Conservation (phyloP, 2,329 filamentous ascomycete species). For the Aaosphaeria arxii region DNA sequence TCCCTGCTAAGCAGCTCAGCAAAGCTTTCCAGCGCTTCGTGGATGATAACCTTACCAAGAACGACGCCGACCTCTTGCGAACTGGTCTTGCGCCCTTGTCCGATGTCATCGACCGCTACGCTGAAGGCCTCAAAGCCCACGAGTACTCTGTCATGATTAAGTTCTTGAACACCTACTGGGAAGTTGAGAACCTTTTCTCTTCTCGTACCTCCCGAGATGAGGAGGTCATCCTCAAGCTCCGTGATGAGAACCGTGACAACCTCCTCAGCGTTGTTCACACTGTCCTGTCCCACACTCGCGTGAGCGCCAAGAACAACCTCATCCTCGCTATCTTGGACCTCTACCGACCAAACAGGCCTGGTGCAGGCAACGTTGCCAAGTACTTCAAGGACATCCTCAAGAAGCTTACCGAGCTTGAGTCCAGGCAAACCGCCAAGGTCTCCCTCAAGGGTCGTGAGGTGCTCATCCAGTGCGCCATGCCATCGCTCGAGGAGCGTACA, state of each 20-base stretch:
- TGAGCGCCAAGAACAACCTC: constrained; percentile 90
- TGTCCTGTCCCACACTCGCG: constrained; percentile 89
- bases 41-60: constrained; percentile 74
- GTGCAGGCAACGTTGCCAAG: constrained; percentile 82
- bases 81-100: constrained; percentile 71
- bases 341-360: constrained; percentile 92
- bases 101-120: constrained; percentile 75
- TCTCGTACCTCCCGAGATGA: constrained; percentile 83
- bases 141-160: constrained; percentile 79
- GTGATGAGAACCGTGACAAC: constrained; percentile 95
- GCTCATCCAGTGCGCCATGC: constrained; percentile 93
- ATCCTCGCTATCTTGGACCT: constrained; percentile 87
- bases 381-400: constrained; percentile 79
- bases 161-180: constrained; percentile 77
- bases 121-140: constrained; percentile 84
- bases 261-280: constrained; percentile 79
- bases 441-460: constrained; percentile 96
- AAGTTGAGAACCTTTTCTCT: constrained; percentile 84
- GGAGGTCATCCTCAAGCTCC: constrained; percentile 86
- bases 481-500: constrained; percentile 90
- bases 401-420: constrained; percentile 87
- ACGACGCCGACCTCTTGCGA: constrained; percentile 72
- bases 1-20: constrained; percentile 82
- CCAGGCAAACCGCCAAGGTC: constrained; percentile 84
- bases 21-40: constrained; percentile 87